Percentiles rank a stretch among this genome's conserved stretches.
Evolutionary conservation across 2,329 filamentous ascomycete genomes (phyloP).

Genomic region (Penicillium sp.): DNA sequence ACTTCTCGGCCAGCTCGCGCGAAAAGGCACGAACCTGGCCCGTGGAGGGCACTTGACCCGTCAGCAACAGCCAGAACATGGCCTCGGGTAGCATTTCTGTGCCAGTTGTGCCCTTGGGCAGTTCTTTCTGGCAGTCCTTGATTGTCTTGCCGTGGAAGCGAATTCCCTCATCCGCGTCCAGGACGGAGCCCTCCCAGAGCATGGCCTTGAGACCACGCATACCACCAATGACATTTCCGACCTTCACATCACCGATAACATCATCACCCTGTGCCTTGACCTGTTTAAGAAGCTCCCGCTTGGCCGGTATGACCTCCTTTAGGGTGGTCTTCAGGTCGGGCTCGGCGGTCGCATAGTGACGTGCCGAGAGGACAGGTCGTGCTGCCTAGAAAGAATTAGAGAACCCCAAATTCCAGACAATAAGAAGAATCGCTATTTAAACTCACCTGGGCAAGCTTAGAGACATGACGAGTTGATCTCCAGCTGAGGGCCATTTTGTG

Average conservation of each 20-base stretch:
- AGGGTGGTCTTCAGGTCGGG: constrained; percentile 87
- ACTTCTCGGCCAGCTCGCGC: constrained; percentile 81
- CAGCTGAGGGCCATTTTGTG: constrained; percentile 34
- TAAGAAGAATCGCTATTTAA: not conserved
- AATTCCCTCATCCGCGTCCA: constrained; percentile 95
- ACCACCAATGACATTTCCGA: constrained; percentile 89
- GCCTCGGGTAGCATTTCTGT: constrained; percentile 98
- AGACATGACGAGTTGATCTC: constrained; percentile 39
- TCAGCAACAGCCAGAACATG: constrained; percentile 99
- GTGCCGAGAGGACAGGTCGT: constrained; percentile 21
- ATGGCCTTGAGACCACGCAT: constrained; percentile 98
- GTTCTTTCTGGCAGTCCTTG: constrained; percentile 91
- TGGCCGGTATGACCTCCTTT: constrained; percentile 79
- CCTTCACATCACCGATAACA: constrained; percentile 85
- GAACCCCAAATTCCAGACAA: not conserved
- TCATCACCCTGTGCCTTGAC: constrained; percentile 83
- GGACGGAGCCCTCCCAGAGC: constrained; percentile 97
- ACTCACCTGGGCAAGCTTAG: constrained; percentile 38
- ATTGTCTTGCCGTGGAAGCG: constrained; percentile 97
- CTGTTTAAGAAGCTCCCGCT: constrained; percentile 88
- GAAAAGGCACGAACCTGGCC: constrained; percentile 79
- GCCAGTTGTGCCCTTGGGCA: constrained; percentile 84
- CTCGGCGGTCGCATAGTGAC: constrained; percentile 63
- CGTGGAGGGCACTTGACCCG: constrained; percentile 82
- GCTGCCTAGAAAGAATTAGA: constrained; percentile 17